Evolutionary conservation across 208 protist genomes (phyloP), one percentile per base, ranked within the genome.

Genomic region (Leishmania mexicana): DNA sequence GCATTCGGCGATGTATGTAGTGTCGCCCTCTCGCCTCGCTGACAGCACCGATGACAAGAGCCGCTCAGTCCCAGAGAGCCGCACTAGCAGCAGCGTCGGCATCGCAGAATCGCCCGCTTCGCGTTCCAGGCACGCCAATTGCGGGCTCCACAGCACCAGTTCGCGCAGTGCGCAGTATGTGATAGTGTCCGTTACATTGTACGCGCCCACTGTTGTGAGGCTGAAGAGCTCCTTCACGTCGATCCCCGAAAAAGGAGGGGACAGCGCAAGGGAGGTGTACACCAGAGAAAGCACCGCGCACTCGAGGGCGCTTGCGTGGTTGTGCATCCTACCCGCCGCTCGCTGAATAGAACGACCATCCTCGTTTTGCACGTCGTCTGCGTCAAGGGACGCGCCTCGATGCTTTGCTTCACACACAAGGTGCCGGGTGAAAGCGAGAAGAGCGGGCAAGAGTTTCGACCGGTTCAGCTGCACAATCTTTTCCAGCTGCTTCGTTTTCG

Each of bases 401-500:
- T 35, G 21, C 7, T 54, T 78, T 64, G 8, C 49, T 45, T 78
- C 38, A 11, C 5, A 65, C 8, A 17, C 38, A 0, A 49, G 24
- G 35, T 51, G 38, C 31, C 57, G 75, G 11, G 13, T 47, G 11
- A 64, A 38, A 1, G 35, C 57, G 24, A 78, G 31, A 24, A 72
- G 40, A 38, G 60, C n/a, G 15, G 76, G 76, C 62, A 53, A n/a
- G 2, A 80, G 58, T 3, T 72, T 35, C 40, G 76, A 62, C 38
- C 62, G 21, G 64, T 73, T 80, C 15, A 80, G 17, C 42, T 71
- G n/a, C 49, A 80, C 64, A 40, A 72, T 49, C 17, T 72, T 70
- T 3, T 80, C 76, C n/a, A 80, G 76, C 31, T 73, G 76, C 76
- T 38, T 13, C 17, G 51, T 58, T 10, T 51, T 65, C 31, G 76